These are phyloP conservation scores for Salvia rosmarinus DNA, from an alignment of 257 asterid species.

Conservation along the genomic window DNA sequence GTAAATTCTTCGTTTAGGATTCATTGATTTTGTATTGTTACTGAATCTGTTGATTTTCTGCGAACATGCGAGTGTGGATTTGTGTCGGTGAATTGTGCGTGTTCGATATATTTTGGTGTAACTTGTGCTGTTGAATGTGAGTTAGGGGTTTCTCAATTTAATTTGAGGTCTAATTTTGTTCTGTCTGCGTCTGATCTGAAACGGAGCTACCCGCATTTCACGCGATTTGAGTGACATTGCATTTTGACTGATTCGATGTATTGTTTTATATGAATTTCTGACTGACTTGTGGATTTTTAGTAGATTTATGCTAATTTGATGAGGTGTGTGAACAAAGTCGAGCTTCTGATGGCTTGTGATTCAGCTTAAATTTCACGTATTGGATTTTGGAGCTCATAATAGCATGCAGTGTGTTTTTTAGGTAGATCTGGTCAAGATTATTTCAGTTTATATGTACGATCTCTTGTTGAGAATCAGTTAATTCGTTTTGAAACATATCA, in stretches of 20 bases:
- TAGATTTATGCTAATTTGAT: constrained; percentile 27
- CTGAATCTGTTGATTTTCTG: neutral
- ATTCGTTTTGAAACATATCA: neutral
- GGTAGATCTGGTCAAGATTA: constrained; percentile 32
- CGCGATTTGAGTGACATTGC: constrained; percentile 19
- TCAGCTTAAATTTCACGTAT: constrained; percentile 16
- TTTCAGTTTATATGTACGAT: neutral
- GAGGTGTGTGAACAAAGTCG: constrained; percentile 12
- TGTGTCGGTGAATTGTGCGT: constrained; percentile 22
- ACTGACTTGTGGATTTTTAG: constrained; percentile 1
- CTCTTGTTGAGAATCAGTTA: constrained; percentile 5
- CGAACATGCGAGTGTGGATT: constrained; percentile 6
- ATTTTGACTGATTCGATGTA: constrained; percentile 26
- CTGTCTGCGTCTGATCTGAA: constrained; percentile 36
- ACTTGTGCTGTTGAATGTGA: neutral
- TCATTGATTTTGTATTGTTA: constrained; percentile 1
- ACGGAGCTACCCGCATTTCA: constrained; percentile 20
- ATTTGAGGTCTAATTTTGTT: constrained; percentile 24
- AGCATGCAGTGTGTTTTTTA: constrained; percentile 26
- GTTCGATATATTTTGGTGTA: neutral
- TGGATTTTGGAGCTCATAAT: constrained; percentile 16
- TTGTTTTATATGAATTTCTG: constrained; percentile 13
- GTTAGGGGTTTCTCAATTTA: neutral
- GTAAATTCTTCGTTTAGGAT: constrained; percentile 31
- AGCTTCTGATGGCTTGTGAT: constrained; percentile 16